phyloP scores from a whole-genome alignment of 139 green algal genomes.

The Yamagishiella unicocca region DNA sequence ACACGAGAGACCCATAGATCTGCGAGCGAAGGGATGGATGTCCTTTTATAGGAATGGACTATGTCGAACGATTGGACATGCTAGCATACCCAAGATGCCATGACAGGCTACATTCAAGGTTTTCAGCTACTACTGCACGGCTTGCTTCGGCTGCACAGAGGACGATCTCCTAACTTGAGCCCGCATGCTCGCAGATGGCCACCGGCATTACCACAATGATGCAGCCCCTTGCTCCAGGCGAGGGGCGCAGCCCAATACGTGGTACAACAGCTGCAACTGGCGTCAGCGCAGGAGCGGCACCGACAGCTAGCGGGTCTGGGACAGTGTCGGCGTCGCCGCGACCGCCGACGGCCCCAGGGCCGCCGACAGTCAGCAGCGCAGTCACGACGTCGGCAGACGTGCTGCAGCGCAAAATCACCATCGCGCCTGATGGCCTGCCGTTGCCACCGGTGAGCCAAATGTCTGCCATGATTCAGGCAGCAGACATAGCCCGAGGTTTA shows the following conservation, averaged over 20 bases:
- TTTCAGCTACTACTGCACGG: no score
- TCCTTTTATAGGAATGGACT: no score
- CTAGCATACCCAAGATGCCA: no score
- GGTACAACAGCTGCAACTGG: neutral
- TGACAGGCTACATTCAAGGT: no score
- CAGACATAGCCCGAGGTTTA: no score
- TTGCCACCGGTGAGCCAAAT: slow-evolving; percentile 14
- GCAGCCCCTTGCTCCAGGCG: slow-evolving; percentile 1
- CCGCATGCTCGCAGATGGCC: slow-evolving; percentile 2
- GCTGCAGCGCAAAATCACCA: slow-evolving; percentile 25
- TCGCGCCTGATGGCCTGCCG: slow-evolving; percentile 39
- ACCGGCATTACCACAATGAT: slow-evolving; percentile 35
- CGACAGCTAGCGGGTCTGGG: neutral
- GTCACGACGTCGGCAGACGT: neutral
- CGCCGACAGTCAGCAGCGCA: neutral
- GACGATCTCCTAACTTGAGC: no score
- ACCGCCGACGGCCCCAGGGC: neutral
- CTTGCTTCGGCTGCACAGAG: no score
- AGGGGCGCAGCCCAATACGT: slow-evolving; percentile 25
- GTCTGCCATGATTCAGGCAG: no score
- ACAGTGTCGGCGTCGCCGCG: neutral
- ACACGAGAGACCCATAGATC: no score
- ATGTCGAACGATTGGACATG: no score
- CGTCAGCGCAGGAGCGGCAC: neutral
- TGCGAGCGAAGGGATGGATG: no score